Evolutionary conservation across 768 basidiomycete species (phyloP), one percentile per base, ranked within the genome.

Genomic region (Vararia minispora): DNA sequence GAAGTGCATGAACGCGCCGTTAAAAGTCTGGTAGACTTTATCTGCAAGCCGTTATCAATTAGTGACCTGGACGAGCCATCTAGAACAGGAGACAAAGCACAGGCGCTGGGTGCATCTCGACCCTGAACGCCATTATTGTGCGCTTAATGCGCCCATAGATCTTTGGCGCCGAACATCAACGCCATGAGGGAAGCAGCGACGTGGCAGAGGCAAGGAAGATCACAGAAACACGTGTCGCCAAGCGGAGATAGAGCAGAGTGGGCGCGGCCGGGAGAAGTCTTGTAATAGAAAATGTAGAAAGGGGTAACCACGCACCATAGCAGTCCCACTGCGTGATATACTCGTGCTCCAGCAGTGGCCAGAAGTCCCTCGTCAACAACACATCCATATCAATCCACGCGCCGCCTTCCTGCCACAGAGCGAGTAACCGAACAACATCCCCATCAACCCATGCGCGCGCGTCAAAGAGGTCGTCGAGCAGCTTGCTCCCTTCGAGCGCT

Each of bases 311-410:
- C 76, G 29, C 55, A 90, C 92, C 87, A 52, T 97, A 97, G 57
- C 94, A 97, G 54, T 99, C 94, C 94, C 94, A 99, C 52, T 99
- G 91, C 2, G 89, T 94, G 8, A 97, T 88, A 54, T 92, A 99
- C 58, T 99, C 94, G 51, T 88, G 83, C 56, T 95, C 92, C 5
- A 85, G 68, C 39, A 97, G 64, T 7, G 92, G 90, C 3, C 78
- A 66, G 24, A 98, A 62, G 60, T 91, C 86, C 39, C 94, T 66
- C 31, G 89, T 94, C 45, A 97, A 64, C 39, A 98, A 69, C 35
- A 85, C 85, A 58, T 99, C 94, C 90, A 97, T 95, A 56, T 99
- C 94, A 33, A 97, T 69, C 94, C 94, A 98, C 17, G 95, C 75
- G 0, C 94, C 94, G 1, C 94, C 94, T 52, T 73, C 77, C 44